These are phyloP conservation scores for Torulaspora microellipsoides DNA, from an alignment of 805 yeast genomes.

Conservation along the genomic window DNA sequence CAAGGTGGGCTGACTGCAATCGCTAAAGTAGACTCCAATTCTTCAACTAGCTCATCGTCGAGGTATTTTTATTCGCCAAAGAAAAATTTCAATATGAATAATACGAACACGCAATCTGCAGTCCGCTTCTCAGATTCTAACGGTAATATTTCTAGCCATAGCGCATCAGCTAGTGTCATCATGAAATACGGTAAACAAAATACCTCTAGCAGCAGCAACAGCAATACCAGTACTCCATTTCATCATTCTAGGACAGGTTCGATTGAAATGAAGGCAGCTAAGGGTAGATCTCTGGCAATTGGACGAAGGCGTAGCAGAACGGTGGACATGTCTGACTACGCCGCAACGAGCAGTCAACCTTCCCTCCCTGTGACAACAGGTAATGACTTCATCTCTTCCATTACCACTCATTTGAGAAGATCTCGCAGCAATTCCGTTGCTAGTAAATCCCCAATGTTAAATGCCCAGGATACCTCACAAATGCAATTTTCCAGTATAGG, in stretches of 20 bases:
- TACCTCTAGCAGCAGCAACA: not conserved
- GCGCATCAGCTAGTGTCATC: not conserved
- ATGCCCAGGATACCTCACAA: constrained; percentile 7
- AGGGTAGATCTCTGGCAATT: constrained; percentile 4
- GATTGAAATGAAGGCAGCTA: constrained; percentile 8
- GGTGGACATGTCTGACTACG: constrained; percentile 26
- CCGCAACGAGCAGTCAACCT: constrained; percentile 2
- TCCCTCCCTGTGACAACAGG: constrained; percentile 1
- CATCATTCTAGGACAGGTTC: constrained; percentile 11
- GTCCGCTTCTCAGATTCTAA: constrained; percentile 4
- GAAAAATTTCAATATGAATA: constrained; percentile 5
- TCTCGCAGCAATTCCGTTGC: constrained; percentile 13
- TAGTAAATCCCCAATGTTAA: constrained; percentile 10
- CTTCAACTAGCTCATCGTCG: constrained; percentile 4
- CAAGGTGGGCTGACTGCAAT: constrained; percentile 1
- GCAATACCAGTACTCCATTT: constrained; percentile 1
- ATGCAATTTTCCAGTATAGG: constrained; percentile 1
- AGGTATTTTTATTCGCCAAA: constrained; percentile 10
- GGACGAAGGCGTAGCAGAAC: constrained; percentile 33
- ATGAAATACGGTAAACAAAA: not conserved
- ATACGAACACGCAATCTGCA: constrained; percentile 13
- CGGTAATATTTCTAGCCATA: not conserved
- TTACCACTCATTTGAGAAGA: constrained; percentile 10
- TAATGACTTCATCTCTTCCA: constrained; percentile 8
- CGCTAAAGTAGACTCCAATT: constrained; percentile 7